Evolutionary conservation across 2,329 filamentous ascomycete species (phyloP), one percentile per base, ranked within the genome.

Genomic region (Botrytis aclada): DNA sequence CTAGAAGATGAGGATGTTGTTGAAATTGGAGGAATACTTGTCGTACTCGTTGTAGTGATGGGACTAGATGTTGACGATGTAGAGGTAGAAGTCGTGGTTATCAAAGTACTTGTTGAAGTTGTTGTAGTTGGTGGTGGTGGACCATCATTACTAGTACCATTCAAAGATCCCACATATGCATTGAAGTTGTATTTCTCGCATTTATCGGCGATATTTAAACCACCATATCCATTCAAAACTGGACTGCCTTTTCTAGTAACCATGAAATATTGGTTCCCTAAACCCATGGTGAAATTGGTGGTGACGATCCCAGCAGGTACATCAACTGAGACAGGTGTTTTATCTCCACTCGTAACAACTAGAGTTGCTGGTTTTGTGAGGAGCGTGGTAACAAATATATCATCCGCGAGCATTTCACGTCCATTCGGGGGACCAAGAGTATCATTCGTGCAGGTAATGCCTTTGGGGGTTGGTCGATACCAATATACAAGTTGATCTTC

Each of bases 141-240:
- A n/a, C 70, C 70, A 18, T 63, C 51, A 25, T 61, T 60, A 29
- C 71, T 74, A 62, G 74, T 74, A 47, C 67, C 60, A 56, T 70
- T 71, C 65, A 78, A 74, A 12, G 75, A 75, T 18, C 80, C 80
- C 22, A 81, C 78, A 74, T 80, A 81, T 18, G 80, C 80, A 75
- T 82, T 82, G 72, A 78, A 81, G 43, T 82, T 82, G 69, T 81
- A 82, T 56, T 74, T 74, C 37, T 76, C 72, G 63, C 80, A 81
- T 2, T 69, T 75, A 58, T 80, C 74, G 54, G 75, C 72, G 43
- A 82, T 77, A 10, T 75, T 74, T 72, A 79, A 51, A 0, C 77
- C 75, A 4, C 80, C 79, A 45, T 70, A 76, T n/a, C 77, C 76
- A 34, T 73, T 75, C 61, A 78, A 73, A 12, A 77, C 60, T 2